Evolutionary conservation across 2,329 filamentous ascomycete genomes (phyloP).

Genomic region (Ophiosphaerella herpotricha): DNA sequence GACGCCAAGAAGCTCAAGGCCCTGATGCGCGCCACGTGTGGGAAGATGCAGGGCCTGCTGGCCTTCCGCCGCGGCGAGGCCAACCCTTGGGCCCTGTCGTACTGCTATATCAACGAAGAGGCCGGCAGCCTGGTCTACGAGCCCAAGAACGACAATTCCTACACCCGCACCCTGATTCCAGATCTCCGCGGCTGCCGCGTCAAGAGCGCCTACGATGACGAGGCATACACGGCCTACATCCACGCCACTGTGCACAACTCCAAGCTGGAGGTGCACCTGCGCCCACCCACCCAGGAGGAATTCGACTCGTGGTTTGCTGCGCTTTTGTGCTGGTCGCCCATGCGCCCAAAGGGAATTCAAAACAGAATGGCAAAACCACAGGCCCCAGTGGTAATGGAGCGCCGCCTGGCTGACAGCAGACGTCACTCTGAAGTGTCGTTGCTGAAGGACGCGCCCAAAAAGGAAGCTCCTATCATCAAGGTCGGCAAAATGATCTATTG

Average conservation of each 20-base stretch:
- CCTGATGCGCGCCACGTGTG: slow-evolving; percentile 77
- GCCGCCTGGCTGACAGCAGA: slow-evolving; percentile 47
- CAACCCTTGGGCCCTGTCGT: slow-evolving; percentile 70
- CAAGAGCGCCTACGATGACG: slow-evolving; percentile 54
- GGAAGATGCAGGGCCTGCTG: slow-evolving; percentile 78
- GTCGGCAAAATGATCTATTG: slow-evolving; percentile 67
- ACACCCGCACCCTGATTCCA: slow-evolving; percentile 66
- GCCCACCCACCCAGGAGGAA: slow-evolving; percentile 67
- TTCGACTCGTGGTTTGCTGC: slow-evolving; percentile 81
- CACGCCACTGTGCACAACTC: slow-evolving; percentile 59
- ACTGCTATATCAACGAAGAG: slow-evolving; percentile 78
- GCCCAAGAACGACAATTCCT: slow-evolving; percentile 67
- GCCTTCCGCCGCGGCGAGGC: slow-evolving; percentile 69
- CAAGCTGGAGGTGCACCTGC: slow-evolving; percentile 66
- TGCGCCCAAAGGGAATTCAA: slow-evolving; percentile 63
- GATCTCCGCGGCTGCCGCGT: slow-evolving; percentile 77
- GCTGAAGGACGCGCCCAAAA: slow-evolving; percentile 69
- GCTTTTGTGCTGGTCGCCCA: slow-evolving; percentile 79
- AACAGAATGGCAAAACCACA: slow-evolving; percentile 59
- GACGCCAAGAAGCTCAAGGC: slow-evolving; percentile 74
- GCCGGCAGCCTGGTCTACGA: slow-evolving; percentile 76
- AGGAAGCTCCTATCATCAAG: slow-evolving; percentile 84
- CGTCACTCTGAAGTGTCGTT: slow-evolving; percentile 57
- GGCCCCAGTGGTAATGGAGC: slow-evolving; percentile 43
- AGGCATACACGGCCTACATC: slow-evolving; percentile 55